Base-by-base conservation (phyloP, 306 rosid genomes). In the Mimosa bimucronata region DNA sequence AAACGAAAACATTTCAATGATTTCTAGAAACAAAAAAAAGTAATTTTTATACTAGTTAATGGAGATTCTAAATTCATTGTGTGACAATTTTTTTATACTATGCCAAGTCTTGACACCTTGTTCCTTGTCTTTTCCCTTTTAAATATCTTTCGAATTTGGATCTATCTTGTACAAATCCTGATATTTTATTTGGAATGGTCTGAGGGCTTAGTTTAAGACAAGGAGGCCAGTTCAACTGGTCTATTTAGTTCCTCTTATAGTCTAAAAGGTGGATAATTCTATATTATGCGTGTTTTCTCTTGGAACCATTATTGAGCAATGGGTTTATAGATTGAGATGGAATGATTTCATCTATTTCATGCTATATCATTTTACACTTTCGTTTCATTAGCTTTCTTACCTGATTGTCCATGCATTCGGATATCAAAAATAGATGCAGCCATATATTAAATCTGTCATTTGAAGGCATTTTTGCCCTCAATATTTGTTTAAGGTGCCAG, bases 91-190 rank as follows among this genome's bases (percentile, higher is more conserved):
- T 55, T 25, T 65, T 18, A 55, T 38, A 31, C 21, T 71, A 40
- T 69, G 71, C 77, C 65, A n/a, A 61, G 65, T 75, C 13, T 84
- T 75, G 45, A 48, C 64, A 45, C 74, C 66, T 40, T 69, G 50
- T 64, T 21, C 64, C 34, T 10, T 9, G 37, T 40, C 50, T 73
- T 30, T 21, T 68, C 55, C 18, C 21, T 9, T 57, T 67, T 42
- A 18, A 64, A 74, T 57, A 50, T 67, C 77, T 77, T 46, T 11
- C 23, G 41, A 15, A 65, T 19, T 37, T 50, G 64, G 78, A 66
- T 19, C 66, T 57, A 19, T 68, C 76, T 19, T 18, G 11, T 31
- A 75, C 28, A 34, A 65, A 77, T 52, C 57, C 8, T 66, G 26
- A 62, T 66, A 72, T 53, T 64, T 29, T 28, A 40, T 25, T 57